A percentile compares a stretch with the other conserved stretches of the same genome.
These are phyloP conservation scores for Rubia occidens DNA, from an alignment of 305 asterid species.

Conservation along the genomic window DNA sequence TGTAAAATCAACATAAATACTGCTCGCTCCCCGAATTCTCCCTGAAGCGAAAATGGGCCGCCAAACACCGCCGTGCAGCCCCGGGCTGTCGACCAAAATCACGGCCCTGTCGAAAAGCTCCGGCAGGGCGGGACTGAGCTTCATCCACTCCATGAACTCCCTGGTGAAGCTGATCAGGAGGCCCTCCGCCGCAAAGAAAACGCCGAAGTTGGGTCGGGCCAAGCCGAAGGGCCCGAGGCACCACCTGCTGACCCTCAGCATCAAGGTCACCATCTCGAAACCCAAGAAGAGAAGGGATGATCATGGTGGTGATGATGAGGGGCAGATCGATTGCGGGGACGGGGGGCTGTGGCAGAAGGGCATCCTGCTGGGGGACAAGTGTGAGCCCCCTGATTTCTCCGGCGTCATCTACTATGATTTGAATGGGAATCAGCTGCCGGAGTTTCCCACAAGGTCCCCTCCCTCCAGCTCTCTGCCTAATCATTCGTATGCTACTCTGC, in stretches of 20 bases:
- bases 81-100: neutral
- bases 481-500: constrained; percentile 1
- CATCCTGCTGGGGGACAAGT: constrained; percentile 30
- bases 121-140: neutral
- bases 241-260: constrained; percentile 15
- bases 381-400: constrained; percentile 32
- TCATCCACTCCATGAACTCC: constrained; percentile 15
- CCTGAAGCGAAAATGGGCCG: neutral
- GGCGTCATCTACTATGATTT: constrained; percentile 30
- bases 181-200: neutral
- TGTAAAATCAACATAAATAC: neutral
- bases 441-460: constrained; percentile 27
- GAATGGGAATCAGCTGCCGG: constrained; percentile 19
- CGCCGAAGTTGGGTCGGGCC: constrained; percentile 12
- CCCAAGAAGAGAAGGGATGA: constrained; percentile 7
- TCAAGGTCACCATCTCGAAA: constrained; percentile 9
- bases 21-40: neutral
- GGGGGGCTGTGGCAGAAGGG: constrained; percentile 29
- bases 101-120: neutral
- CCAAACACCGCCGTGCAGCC: constrained; percentile 15
- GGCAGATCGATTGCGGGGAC: too few relatives aligned
- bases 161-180: constrained; percentile 10
- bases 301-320: too few relatives aligned
- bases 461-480: constrained; percentile 22
- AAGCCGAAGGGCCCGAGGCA: constrained; percentile 17